Conservation (phyloP, 2,329 filamentous ascomycete genomes). For the Diplocarpon mali region DNA sequence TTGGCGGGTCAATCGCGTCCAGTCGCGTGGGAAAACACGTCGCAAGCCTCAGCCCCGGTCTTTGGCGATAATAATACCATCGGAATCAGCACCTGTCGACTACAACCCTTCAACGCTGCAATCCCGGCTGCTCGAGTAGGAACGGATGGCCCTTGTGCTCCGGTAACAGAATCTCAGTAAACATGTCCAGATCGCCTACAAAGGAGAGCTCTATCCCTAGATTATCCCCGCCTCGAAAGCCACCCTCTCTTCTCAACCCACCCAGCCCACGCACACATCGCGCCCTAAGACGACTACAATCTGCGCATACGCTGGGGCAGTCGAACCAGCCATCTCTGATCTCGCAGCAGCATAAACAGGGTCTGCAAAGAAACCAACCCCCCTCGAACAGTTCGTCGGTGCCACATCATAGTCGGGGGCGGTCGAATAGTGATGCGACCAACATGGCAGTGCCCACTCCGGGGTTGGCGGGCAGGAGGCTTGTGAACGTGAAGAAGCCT, state of each 20-base stretch:
- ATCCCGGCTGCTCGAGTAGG: too few species aligned
- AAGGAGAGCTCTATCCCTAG: slow-evolving; percentile 20
- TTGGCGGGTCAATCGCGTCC: too few species aligned
- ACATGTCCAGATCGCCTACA: slow-evolving; percentile 17
- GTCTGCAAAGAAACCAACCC: slow-evolving; percentile 26
- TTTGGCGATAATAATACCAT: too few species aligned
- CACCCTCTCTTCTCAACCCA: slow-evolving; percentile 36
- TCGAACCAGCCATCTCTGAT: slow-evolving; percentile 44
- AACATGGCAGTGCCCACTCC: slow-evolving; percentile 29
- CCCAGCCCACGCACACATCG: slow-evolving; percentile 55
- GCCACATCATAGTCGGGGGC: slow-evolving; percentile 37
- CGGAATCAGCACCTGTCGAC: too few species aligned
- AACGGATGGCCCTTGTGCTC: neutral
- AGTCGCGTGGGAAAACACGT: neutral
- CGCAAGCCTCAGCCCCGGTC: too few species aligned
- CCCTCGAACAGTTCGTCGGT: slow-evolving; percentile 14
- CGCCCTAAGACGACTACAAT: slow-evolving; percentile 62
- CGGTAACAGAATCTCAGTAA: neutral
- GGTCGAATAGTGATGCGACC: slow-evolving; percentile 65
- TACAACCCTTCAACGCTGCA: too few species aligned
- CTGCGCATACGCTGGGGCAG: slow-evolving; percentile 57
- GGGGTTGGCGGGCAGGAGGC: slow-evolving; percentile 34
- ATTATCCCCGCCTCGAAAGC: slow-evolving; percentile 13
- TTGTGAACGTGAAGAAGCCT: slow-evolving; percentile 34
- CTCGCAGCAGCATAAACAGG: slow-evolving; percentile 48